Conservation (phyloP, 116 monocot species). For the Papilionanthe hybrid region DNA sequence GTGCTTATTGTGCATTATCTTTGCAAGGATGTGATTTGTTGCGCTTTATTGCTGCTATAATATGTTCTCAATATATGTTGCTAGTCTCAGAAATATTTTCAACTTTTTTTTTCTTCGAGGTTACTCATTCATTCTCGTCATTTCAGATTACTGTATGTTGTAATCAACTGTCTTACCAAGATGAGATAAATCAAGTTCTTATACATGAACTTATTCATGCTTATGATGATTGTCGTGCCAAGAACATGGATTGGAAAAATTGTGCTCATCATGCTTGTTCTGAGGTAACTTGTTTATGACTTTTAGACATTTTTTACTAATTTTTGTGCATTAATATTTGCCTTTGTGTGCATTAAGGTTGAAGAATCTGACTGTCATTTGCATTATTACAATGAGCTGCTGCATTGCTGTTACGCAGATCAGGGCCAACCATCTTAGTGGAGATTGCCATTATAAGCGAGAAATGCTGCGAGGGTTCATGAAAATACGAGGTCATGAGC, state of each 20-base stretch:
- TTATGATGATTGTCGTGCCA: conserved; percentile 91
- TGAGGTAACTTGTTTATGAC: conserved; percentile 49
- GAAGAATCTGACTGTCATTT: neutral
- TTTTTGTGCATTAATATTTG: neutral
- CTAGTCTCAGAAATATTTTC: neutral
- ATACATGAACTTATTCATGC: conserved; percentile 97
- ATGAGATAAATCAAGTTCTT: conserved; percentile 87
- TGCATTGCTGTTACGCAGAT: conserved; percentile 41
- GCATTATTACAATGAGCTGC: neutral
- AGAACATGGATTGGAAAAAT: conserved; percentile 84
- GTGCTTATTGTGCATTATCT: neutral
- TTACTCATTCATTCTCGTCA: conserved; percentile 8
- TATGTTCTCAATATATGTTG: neutral
- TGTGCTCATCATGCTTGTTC: conserved; percentile 98
- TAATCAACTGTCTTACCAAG: conserved; percentile 71
- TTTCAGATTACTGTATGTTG: conserved; percentile 71
- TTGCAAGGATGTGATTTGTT: neutral
- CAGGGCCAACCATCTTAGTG: conserved; percentile 96
- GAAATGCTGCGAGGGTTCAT: conserved; percentile 87
- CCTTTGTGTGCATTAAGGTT: neutral
- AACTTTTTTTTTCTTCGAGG: neutral
- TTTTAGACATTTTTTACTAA: neutral
- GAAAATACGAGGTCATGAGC: conserved; percentile 91
- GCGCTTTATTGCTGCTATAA: no score
- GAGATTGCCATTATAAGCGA: conserved; percentile 95